These are phyloP conservation scores for Trichophaea hybrida DNA, from an alignment of 2,329 filamentous ascomycete species.

Conservation along the genomic window DNA sequence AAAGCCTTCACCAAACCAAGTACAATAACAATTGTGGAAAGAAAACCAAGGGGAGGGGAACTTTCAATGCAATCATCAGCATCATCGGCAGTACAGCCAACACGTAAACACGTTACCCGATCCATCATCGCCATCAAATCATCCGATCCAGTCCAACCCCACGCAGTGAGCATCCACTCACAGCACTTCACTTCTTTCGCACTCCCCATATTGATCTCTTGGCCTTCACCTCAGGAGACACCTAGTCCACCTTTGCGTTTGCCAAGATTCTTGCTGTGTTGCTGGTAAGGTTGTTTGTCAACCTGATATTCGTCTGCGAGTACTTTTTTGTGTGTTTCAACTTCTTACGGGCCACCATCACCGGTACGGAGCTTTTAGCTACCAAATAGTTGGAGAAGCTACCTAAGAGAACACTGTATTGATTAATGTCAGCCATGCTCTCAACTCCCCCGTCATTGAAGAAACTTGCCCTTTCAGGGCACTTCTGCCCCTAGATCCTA, in stretches of 20 bases:
- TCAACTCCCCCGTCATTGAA: neutral
- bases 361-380: slow-evolving; percentile 87
- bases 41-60: neutral
- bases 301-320: slow-evolving; percentile 21
- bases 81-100: neutral
- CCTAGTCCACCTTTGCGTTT: slow-evolving; percentile 27
- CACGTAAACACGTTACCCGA: neutral
- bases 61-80: too few species aligned
- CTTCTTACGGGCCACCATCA: slow-evolving; percentile 93
- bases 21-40: neutral
- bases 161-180: neutral
- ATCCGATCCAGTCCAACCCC: neutral
- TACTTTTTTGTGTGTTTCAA: slow-evolving; percentile 62
- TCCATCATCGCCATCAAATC: neutral
- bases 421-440: slow-evolving; percentile 2
- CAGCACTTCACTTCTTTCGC: neutral
- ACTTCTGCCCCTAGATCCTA: slow-evolving; percentile 81
- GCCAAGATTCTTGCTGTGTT: slow-evolving; percentile 12
- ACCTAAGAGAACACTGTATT: slow-evolving; percentile 66
- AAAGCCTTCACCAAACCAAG: neutral
- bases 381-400: slow-evolving; percentile 97
- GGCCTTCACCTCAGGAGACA: slow-evolving; percentile 30
- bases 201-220: neutral
- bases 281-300: slow-evolving; percentile 20
- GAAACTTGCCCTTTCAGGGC: slow-evolving; percentile 72